Base-by-base conservation (phyloP, 1,284 basidiomycete species). In the Xerocomus tenax region DNA sequence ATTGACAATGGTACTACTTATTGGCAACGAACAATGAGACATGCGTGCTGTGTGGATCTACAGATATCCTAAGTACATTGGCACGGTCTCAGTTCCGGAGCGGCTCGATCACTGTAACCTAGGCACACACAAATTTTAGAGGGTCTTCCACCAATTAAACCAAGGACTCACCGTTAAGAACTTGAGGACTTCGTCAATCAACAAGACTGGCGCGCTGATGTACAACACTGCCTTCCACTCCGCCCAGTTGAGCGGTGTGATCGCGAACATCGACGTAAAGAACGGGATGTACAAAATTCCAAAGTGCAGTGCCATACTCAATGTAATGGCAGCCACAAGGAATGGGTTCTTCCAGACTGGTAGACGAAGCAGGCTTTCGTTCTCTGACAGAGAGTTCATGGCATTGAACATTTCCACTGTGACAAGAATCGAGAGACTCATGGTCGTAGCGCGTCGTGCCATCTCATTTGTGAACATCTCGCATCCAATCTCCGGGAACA, bases 391-490 rank as follows among this genome's bases (percentile, higher is more conserved):
- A 48, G 94, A 97, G 70, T 98, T 98, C 82, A 96, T 92, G 18
- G 95, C 95, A 72, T 98, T 98, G 74, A 97, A 93, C 96, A 98
- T 98, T 72, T 98, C 96, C 49, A 98, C 79, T 10, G 84, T 87
- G 46, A 96, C 93, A 48, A 96, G 77, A 60, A 96, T 95, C 21
- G 92, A 95, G 36, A 98, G 74, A 57, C 90, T 93, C 75, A 98
- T 92, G 19, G 96, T 98, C 48, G 94, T 93, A 9, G 92, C 93
- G n/a, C 79, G 81, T 60, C 83, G 82, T 10, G 90, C 73, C 77
- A 90, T 84, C 54, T 78, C 78, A 64, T 92, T 87, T 38, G 83
- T 82, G 71, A 98, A 98, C 83, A 98, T 97, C 58, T 81, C 76
- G 67, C 95, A 98, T 28, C 93, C 93, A 59, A 97, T 84, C 57